Conservation (phyloP, 176 grass and related monocot genomes). For the Areca catechu region DNA sequence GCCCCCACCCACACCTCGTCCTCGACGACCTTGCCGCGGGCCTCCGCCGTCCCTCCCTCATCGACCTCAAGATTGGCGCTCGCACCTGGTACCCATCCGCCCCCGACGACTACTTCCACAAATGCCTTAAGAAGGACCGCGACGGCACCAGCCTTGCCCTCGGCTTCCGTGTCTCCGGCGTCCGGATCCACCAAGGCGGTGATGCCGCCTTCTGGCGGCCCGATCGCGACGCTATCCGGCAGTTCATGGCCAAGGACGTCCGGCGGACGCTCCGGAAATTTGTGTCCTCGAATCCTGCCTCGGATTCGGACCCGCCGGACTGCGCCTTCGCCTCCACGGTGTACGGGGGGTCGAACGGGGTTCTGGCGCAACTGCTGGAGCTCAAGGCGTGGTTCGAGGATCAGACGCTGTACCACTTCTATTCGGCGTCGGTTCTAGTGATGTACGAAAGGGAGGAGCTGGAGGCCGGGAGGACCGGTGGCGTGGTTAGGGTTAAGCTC, state of each 20-base stretch:
- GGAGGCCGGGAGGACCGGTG: background rate
- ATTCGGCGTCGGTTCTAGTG: slow-evolving; percentile 62
- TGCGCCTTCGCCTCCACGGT: slow-evolving; percentile 44
- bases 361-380: slow-evolving; percentile 65
- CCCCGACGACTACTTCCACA: slow-evolving; percentile 49
- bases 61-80: slow-evolving; percentile 86
- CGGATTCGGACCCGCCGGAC: slow-evolving; percentile 18
- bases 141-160: slow-evolving; percentile 43
- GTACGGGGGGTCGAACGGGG: slow-evolving; percentile 45
- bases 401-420: slow-evolving; percentile 88
- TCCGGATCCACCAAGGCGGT: slow-evolving; percentile 25
- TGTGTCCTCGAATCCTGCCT: slow-evolving; percentile 28
- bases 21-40: slow-evolving; percentile 61
- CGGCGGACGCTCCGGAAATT: slow-evolving; percentile 55
- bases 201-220: slow-evolving; percentile 30
- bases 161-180: slow-evolving; percentile 60
- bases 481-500: slow-evolving; percentile 43
- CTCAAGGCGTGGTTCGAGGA: slow-evolving; percentile 88
- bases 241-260: slow-evolving; percentile 28
- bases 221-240: slow-evolving; percentile 30
- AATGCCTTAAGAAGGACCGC: slow-evolving; percentile 71
- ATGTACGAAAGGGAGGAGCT: slow-evolving; percentile 30
- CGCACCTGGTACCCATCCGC: slow-evolving; percentile 43
- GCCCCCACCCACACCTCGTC: slow-evolving; percentile 41
- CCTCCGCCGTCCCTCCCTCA: slow-evolving; percentile 36